Base-by-base conservation (phyloP, 2,329 filamentous ascomycete species). In the Diaporthe amygdali region DNA sequence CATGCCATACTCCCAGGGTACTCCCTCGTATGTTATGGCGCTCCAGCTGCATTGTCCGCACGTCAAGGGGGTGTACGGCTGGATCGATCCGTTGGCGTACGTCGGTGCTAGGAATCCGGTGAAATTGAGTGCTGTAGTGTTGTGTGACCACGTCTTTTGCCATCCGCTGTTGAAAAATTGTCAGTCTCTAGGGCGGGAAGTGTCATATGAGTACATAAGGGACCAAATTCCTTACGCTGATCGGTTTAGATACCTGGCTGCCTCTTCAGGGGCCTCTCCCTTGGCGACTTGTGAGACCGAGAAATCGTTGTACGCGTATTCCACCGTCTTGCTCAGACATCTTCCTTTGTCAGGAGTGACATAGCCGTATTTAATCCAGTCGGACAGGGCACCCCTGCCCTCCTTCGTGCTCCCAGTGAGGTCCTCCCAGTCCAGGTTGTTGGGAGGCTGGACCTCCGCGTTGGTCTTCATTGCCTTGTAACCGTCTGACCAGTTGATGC, bases 281-380 rank as follows among this genome's bases (percentile, higher is more conserved):
- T 76, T 78, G 3, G 92, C 92, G 20, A 94, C 89, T 77, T 91
- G 89, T 71, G 89, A 87, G 3, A 94, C 81, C 0, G 84, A 86
- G 74, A 93, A 94, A 78, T 94, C 92, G 76, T 94, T 93, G 52
- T 85, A 85, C 0, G 90, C 84, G 76, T 93, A 94, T 77, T 93
- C 91, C 0, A 93, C 86, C 0, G 91, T 89, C 9, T 91, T 83
- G 32, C 86, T 90, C 2, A 92, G 89, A 0, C 90, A 90, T 22
- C 92, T 85, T 2, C 83, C 84, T 74, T 86, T 92, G 8, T 77
- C 83, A 0, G 89, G 87, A 0, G 91, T 92, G 74, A 94, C 92
- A 78, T 88, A 94, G 2, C 91, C 90, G 56, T 87, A 84, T 20
- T 84, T 74, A 1, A 90, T 80, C 92, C 92, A 94, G 79, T 93